Conservation (phyloP, 495 filamentous ascomycete genomes). For the Lophiotrema nucula region DNA sequence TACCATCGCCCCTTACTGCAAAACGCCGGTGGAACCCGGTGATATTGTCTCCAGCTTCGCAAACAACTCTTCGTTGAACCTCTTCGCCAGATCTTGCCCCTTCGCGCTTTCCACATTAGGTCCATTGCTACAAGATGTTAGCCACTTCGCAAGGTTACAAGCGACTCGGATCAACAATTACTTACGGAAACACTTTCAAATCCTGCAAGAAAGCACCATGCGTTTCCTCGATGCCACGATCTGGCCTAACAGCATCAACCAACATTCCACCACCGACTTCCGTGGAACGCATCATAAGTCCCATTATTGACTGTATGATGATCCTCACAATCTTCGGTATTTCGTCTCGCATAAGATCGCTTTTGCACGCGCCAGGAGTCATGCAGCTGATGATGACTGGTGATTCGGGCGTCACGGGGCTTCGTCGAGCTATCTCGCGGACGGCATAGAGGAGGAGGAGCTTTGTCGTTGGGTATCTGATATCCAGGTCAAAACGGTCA, state of each 20-base stretch:
- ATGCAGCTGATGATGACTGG: slow-evolving; percentile 43
- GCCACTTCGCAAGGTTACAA: background rate
- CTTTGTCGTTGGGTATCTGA: slow-evolving; percentile 38
- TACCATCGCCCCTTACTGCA: too few species aligned
- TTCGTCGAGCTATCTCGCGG: slow-evolving; percentile 33
- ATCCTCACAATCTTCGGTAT: background rate
- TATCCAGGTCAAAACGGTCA: too few species aligned
- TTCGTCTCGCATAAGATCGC: slow-evolving; percentile 37
- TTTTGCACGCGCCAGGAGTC: slow-evolving; percentile 44
- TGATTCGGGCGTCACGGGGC: slow-evolving; percentile 23
- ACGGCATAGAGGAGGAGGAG: slow-evolving; percentile 38
- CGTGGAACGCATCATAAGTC: slow-evolving; percentile 1
- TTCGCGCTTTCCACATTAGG: slow-evolving; percentile 21
- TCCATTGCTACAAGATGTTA: slow-evolving; percentile 10
- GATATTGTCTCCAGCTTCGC: slow-evolving; percentile 21
- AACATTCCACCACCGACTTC: slow-evolving; percentile 20
- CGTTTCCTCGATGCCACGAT: slow-evolving; percentile 19
- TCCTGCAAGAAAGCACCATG: slow-evolving; percentile 31
- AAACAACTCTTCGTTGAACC: slow-evolving; percentile 23
- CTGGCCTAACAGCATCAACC: slow-evolving; percentile 20
- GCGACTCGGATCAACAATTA: too few species aligned
- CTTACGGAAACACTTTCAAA: slow-evolving; percentile 19
- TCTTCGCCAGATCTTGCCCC: slow-evolving; percentile 19
- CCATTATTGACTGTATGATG: background rate
- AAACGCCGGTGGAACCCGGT: slow-evolving; percentile 23